Conservation (phyloP, 2,329 filamentous ascomycete genomes). For the Xylariaceae sp. region DNA sequence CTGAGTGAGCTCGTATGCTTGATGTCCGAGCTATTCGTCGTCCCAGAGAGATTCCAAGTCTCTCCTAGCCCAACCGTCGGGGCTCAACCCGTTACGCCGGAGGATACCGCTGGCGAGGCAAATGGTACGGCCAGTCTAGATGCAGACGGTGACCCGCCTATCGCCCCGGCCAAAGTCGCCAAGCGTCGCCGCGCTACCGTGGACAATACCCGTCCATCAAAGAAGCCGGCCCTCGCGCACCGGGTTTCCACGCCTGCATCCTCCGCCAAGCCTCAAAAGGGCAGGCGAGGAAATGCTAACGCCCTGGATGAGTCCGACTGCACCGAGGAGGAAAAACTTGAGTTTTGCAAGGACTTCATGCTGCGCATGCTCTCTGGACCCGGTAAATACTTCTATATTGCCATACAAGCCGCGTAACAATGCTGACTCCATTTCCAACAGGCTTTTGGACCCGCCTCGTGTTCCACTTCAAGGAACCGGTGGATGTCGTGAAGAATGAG, state of each 20-base stretch:
- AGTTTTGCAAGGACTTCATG: slow-evolving; percentile 54
- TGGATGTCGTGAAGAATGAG: slow-evolving; percentile 51
- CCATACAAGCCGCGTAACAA: not conserved
- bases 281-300: slow-evolving; percentile 30
- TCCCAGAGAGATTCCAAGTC: too few species aligned
- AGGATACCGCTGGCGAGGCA: too few species aligned
- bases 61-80: too few species aligned
- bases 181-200: slow-evolving; percentile 38
- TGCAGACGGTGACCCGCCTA: too few species aligned
- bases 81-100: too few species aligned
- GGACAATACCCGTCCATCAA: slow-evolving; percentile 21
- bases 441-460: slow-evolving; percentile 64
- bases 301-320: slow-evolving; percentile 30
- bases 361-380: slow-evolving; percentile 58
- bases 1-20: slow-evolving; percentile 52
- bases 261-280: slow-evolving; percentile 26
- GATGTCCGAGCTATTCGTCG: too few species aligned
- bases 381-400: slow-evolving; percentile 36
- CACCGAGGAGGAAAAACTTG: slow-evolving; percentile 43
- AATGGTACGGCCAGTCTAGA: too few species aligned
- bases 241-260: slow-evolving; percentile 22
- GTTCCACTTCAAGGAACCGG: slow-evolving; percentile 55
- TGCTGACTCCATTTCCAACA: slow-evolving; percentile 26
- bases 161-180: slow-evolving; percentile 18
- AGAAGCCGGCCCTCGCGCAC: slow-evolving; percentile 29